A percentile compares a stretch with the other conserved stretches of the same genome.
phyloP scores from a whole-genome alignment of 768 basidiomycete species.

The Cystobasidium tubakii region DNA sequence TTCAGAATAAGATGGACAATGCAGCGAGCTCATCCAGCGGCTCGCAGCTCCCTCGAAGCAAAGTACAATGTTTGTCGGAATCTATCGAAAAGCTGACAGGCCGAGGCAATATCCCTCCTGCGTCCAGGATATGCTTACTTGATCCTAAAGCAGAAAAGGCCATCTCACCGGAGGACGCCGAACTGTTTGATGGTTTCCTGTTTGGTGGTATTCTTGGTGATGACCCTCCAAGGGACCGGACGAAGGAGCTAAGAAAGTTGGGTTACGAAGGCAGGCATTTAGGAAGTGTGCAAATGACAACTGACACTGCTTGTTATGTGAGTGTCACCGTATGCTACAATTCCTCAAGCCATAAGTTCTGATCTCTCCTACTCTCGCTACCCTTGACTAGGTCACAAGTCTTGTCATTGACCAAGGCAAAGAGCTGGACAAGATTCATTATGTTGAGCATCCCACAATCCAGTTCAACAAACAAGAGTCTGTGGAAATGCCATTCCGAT shows the following conservation, averaged over 20 bases:
- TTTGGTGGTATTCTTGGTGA: conserved; percentile 76
- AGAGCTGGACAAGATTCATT: conserved; percentile 58
- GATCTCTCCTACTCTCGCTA: conserved; percentile 41
- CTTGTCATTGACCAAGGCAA: conserved; percentile 7
- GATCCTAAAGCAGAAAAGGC: conserved; percentile 74
- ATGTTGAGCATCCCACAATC: conserved; percentile 82
- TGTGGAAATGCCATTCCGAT: conserved; percentile 97
- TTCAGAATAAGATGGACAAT: conserved; percentile 47
- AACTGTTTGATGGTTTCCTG: conserved; percentile 76
- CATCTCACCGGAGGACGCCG: conserved; percentile 70
- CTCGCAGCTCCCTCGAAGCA: conserved; percentile 4
- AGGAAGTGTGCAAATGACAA: conserved; percentile 88
- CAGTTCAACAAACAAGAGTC: conserved; percentile 76
- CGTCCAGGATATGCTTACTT: conserved; percentile 71
- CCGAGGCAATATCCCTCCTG: conserved; percentile 51
- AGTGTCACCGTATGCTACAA: conserved; percentile 72
- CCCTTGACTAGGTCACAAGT: conserved; percentile 18
- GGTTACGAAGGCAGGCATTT: conserved; percentile 84
- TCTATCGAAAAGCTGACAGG: conserved; percentile 58
- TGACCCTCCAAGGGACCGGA: conserved; percentile 91
- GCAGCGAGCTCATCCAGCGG: not conserved
- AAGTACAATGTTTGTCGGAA: not conserved
- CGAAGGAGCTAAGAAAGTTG: conserved; percentile 72
- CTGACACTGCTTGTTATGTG: conserved; percentile 90
- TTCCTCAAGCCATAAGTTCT: conserved; percentile 51